A percentile compares a stretch with the other conserved stretches of the same genome.
Evolutionary conservation across 192 early-diverging fungal genomes (phyloP).

Genomic region (Endogone sp.): DNA sequence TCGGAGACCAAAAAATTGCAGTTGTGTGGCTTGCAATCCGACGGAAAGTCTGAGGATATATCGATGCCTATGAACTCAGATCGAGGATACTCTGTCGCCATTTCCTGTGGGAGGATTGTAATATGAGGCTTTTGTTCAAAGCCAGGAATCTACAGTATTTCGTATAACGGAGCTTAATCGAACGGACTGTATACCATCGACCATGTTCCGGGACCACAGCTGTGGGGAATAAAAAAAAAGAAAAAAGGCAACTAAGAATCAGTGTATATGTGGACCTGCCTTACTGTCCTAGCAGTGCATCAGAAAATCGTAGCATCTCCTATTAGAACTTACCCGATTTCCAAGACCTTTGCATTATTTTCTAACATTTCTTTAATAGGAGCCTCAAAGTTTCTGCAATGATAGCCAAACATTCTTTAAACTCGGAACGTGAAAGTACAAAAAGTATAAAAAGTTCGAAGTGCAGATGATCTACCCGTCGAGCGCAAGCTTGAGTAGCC

Average conservation of each 20-base stretch:
- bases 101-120: not conserved
- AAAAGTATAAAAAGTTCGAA: not conserved
- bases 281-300: not conserved
- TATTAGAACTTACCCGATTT: not conserved
- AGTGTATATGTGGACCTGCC: not conserved
- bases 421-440: not conserved
- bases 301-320: not conserved
- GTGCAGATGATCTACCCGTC: not conserved
- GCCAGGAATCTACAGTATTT: not conserved
- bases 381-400: not conserved
- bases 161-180: not conserved
- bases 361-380: not conserved
- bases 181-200: not conserved
- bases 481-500: not conserved
- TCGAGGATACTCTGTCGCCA: not conserved
- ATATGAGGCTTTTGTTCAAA: too few relatives aligned
- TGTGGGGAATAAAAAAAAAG: not conserved
- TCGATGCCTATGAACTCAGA: not conserved
- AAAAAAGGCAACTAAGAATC: not conserved
- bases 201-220: not conserved
- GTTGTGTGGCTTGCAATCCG: not conserved
- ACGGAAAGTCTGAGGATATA: not conserved
- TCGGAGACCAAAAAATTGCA: slow-evolving; percentile 6
- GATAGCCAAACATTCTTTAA: not conserved
- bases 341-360: not conserved